Conservation (phyloP, 495 filamentous ascomycete species). For the Aspergillus panamensis region DNA sequence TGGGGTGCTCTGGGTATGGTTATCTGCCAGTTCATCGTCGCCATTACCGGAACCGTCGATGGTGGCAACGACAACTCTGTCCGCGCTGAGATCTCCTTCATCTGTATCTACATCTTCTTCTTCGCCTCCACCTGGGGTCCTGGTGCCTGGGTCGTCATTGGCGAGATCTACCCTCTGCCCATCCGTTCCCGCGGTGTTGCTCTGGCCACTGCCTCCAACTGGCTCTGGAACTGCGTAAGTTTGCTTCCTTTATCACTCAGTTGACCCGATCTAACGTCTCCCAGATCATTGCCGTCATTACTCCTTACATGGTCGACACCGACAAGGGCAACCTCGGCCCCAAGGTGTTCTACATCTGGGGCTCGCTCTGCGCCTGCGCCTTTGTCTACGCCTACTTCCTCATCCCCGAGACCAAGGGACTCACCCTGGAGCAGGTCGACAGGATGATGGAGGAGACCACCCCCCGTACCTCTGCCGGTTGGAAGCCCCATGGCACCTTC, state of each 20-base stretch:
- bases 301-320: slow-evolving; percentile 71
- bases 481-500: slow-evolving; percentile 73
- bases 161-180: slow-evolving; percentile 81
- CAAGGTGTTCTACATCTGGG: slow-evolving; percentile 86
- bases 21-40: slow-evolving; percentile 81
- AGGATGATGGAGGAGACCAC: slow-evolving; percentile 85
- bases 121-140: slow-evolving; percentile 76
- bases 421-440: slow-evolving; percentile 86
- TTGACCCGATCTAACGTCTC: neutral
- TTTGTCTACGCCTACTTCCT: slow-evolving; percentile 77
- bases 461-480: slow-evolving; percentile 68
- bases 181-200: slow-evolving; percentile 79
- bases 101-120: slow-evolving; percentile 73
- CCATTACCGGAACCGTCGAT: slow-evolving; percentile 64
- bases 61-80: slow-evolving; percentile 50
- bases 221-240: slow-evolving; percentile 72
- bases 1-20: slow-evolving; percentile 77
- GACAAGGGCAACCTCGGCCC: slow-evolving; percentile 66
- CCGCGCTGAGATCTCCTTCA: slow-evolving; percentile 69
- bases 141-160: slow-evolving; percentile 76
- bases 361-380: slow-evolving; percentile 60
- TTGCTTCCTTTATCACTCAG: neutral
- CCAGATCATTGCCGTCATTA: slow-evolving; percentile 65
- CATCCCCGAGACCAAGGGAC: slow-evolving; percentile 81
- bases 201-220: slow-evolving; percentile 80